Conservation (phyloP, 306 rosid species). For the Luffa aegyptiaca region DNA sequence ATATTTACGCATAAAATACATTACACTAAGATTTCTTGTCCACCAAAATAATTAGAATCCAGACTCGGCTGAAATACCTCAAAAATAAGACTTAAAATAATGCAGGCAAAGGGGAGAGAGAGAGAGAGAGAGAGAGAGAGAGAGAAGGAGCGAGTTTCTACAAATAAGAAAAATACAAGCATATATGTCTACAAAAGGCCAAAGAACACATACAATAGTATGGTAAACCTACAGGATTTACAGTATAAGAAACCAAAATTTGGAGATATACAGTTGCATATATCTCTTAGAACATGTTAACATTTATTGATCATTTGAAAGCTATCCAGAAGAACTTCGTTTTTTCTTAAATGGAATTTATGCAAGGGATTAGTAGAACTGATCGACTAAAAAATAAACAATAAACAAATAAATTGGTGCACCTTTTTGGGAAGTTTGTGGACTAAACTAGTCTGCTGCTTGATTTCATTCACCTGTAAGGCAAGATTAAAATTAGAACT, state of each 20-base stretch:
- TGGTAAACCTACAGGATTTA: not conserved
- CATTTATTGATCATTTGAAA: not conserved
- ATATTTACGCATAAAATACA: not conserved
- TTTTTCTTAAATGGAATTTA: not conserved
- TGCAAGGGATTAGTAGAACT: not conserved
- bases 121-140: no score
- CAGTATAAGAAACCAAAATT: not conserved
- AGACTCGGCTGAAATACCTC: not conserved
- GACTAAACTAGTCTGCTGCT: conserved; percentile 50
- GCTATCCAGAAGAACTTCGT: not conserved
- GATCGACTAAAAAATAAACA: conserved; percentile 6
- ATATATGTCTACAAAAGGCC: not conserved
- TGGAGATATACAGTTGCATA: not conserved
- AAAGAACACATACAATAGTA: not conserved
- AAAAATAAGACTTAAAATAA: not conserved
- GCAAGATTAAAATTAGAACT: conserved; percentile 17
- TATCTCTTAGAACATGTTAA: not conserved
- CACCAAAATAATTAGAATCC: not conserved
- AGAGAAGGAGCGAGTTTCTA: not conserved
- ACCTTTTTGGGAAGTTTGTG: conserved; percentile 86
- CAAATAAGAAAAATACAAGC: not conserved
- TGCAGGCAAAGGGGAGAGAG: not conserved
- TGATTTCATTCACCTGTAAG: conserved; percentile 53
- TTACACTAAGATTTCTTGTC: not conserved
- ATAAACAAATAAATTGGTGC: conserved; percentile 6